Percentiles rank a stretch among this genome's conserved stretches.
phyloP scores from a whole-genome alignment of 345 rosid genomes.

The Pugionium cornutum region DNA sequence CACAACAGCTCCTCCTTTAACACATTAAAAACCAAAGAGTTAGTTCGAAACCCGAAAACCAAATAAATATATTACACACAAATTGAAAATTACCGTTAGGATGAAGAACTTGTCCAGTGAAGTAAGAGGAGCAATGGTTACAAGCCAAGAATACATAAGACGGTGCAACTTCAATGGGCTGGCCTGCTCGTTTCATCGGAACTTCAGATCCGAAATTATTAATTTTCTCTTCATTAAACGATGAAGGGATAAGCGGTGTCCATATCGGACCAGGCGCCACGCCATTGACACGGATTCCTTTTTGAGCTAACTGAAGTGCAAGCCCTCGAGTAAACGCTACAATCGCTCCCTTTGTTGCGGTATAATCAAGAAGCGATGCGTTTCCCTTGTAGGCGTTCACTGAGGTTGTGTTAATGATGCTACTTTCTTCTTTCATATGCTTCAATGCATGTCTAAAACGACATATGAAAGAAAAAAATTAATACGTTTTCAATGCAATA shows the following conservation, averaged over 20 bases:
- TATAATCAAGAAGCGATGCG: conserved; percentile 59
- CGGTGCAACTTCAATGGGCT: conserved; percentile 76
- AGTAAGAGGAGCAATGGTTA: conserved; percentile 80
- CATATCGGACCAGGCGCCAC: conserved; percentile 85
- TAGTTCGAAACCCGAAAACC: not conserved
- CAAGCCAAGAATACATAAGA: conserved; percentile 74
- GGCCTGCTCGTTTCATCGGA: conserved; percentile 73
- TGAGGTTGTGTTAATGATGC: conserved; percentile 74
- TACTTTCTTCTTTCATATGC: conserved; percentile 81
- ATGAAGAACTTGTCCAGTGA: conserved; percentile 79
- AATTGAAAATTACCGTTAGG: conserved; percentile 53
- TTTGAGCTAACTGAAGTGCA: conserved; percentile 59
- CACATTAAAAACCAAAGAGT: not conserved
- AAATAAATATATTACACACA: not conserved
- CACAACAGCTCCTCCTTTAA: not conserved
- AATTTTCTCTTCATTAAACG: conserved; percentile 56
- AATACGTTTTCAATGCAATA: too few species aligned
- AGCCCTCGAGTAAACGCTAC: conserved; percentile 81
- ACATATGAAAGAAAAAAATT: too few species aligned
- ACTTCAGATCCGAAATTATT: conserved; percentile 52
- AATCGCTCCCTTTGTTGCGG: conserved; percentile 74
- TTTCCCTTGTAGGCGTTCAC: conserved; percentile 66
- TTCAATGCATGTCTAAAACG: conserved; percentile 55
- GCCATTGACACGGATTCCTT: conserved; percentile 67
- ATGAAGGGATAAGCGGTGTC: conserved; percentile 81